phyloP scores from a whole-genome alignment of 139 green algal genomes.

The Ettlia oleoabundans region DNA sequence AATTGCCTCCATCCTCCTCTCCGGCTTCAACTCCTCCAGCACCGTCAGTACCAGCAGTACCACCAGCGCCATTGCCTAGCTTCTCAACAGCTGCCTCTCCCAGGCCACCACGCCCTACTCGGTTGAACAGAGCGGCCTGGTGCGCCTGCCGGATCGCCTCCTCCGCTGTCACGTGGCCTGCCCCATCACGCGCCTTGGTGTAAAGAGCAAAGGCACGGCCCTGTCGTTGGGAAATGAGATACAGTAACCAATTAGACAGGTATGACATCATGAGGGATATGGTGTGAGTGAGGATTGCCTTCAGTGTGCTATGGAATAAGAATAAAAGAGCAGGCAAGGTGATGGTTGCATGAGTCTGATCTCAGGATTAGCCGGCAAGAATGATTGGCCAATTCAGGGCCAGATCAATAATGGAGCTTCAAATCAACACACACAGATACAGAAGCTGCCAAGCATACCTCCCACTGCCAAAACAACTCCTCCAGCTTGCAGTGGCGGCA shows the following conservation, averaged over 20 bases:
- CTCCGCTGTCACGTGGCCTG: constrained; percentile 60
- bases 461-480: constrained; percentile 66
- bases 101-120: constrained; percentile 14
- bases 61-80: too few species aligned
- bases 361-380: too few species aligned
- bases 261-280: too few species aligned
- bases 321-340: too few species aligned
- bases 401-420: too few species aligned
- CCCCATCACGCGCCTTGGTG: constrained; percentile 30
- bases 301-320: too few species aligned
- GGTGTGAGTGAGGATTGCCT: too few species aligned
- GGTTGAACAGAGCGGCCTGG: not conserved
- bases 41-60: too few species aligned
- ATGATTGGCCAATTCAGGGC: too few species aligned
- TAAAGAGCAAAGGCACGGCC: constrained; percentile 45
- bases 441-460: constrained; percentile 49
- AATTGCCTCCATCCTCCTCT: not conserved
- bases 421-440: not conserved
- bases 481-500: constrained; percentile 85
- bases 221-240: too few species aligned
- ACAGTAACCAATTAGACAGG: too few species aligned
- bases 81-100: constrained; percentile 52
- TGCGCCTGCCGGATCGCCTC: constrained; percentile 48
- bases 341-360: too few species aligned
- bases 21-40: not conserved